Evolutionary conservation across 2,329 filamentous ascomycete species (phyloP).

Genomic region (Ophiosphaerella narmari): DNA sequence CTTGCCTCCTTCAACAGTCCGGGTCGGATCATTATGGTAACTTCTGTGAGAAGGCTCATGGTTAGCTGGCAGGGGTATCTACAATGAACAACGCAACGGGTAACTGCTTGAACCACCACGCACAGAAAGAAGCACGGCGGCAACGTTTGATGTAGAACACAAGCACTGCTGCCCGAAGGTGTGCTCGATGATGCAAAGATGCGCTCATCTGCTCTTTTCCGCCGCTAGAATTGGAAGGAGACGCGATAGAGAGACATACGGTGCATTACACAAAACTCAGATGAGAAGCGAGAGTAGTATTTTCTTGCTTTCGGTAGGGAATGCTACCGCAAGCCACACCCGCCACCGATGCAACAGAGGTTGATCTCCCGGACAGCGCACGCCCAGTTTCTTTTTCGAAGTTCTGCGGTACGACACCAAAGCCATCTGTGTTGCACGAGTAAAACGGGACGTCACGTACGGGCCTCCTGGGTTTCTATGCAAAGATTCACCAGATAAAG

Average conservation of each 20-base stretch:
- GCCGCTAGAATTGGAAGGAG: neutral
- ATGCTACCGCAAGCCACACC: conserved; percentile 19
- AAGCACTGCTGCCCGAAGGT: conserved; percentile 18
- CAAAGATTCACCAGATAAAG: no score
- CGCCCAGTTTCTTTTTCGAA: conserved; percentile 1
- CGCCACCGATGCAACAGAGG: conserved; percentile 4
- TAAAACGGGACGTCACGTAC: no score
- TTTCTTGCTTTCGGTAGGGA: conserved; percentile 6
- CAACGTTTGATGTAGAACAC: conserved; percentile 11
- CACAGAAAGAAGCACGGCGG: conserved; percentile 19
- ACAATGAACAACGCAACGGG: conserved; percentile 19
- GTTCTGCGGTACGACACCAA: neutral
- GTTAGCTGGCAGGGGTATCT: conserved; percentile 7
- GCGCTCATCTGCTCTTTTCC: conserved; percentile 31
- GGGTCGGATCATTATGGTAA: no score
- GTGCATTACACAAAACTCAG: conserved; percentile 1
- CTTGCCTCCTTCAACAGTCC: no score
- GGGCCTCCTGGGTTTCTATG: no score
- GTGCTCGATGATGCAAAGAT: conserved; percentile 16
- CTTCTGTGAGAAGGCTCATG: no score
- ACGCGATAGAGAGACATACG: neutral
- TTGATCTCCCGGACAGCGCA: neutral
- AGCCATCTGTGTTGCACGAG: no score
- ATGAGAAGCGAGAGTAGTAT: conserved; percentile 1
- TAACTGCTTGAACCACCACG: conserved; percentile 20